Base-by-base conservation (phyloP, 2,329 filamentous ascomycete genomes). In the Aspergillus sergii region DNA sequence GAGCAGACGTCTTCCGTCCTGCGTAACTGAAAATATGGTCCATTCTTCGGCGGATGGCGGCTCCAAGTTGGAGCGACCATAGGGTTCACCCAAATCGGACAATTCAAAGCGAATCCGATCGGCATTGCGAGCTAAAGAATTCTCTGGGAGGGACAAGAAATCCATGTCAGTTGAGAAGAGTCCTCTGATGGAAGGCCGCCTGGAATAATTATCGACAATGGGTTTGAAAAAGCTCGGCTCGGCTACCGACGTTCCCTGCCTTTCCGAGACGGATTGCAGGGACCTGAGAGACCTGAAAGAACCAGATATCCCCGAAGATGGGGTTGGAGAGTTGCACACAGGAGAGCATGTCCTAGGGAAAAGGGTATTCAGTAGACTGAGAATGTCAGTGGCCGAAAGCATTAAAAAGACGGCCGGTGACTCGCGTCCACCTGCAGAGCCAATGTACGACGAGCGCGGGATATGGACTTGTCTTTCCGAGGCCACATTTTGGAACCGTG, bases 31-130 rank as follows among this genome's bases (percentile, higher is more conserved):
- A 10, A 96, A 81, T 8, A 95, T 89, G 5, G 91, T 86, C 93
- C 93, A 96, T 61, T 89, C 85, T 77, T 96, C 93, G 1, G 90
- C 89, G 65, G 91, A 94, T 10, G 92, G 92, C 71, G 95, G 91
- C 60, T 88, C 87, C 21, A 89, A 82, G 14, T 82, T 85, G 16
- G 93, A 89, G 23, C 75, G 76, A 58, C 73, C 73, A 55, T 75
- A 74, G 12, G 73, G 73, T 55, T 79, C 78, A 39, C 73, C 71
- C 59, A 78, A 60, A 58, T 78, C 78, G 12, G 73, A 77, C 32
- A 80, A 48, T 64, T 80, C 78, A 57, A 79, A 79, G 41, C 78
- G 78, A 55, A 80, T 79, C 26, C 75, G 72, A 63, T 79, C 76
- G 34, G 77, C 78, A 59, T 72, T 75, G 55, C 74, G 75, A 30